Conservation (phyloP, 805 yeast genomes). For the Starmerella gropengiesseri region DNA sequence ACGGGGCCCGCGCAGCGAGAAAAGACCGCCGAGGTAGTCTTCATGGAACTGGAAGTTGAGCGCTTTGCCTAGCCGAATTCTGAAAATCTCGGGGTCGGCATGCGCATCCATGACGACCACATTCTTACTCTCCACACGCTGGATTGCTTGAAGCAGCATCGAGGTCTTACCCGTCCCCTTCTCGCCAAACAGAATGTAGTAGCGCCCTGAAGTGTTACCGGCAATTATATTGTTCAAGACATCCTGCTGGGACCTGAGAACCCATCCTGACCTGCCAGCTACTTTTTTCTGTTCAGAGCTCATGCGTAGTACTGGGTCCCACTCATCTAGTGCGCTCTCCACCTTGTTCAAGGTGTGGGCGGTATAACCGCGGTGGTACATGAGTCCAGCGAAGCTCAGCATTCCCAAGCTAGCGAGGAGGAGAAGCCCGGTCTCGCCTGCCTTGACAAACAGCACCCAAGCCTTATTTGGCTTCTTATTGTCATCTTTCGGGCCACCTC, state of each 20-base stretch:
- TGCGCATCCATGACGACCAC: constrained; percentile 72
- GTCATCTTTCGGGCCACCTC: not conserved
- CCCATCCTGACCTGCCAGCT: constrained; percentile 40
- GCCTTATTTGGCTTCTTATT: not conserved
- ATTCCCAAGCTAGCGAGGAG: constrained; percentile 59
- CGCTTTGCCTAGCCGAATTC: constrained; percentile 67
- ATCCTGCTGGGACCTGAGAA: constrained; percentile 56
- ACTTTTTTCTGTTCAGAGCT: constrained; percentile 36
- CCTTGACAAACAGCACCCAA: not conserved
- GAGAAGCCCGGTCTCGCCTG: constrained; percentile 53
- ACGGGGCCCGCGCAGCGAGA: constrained; percentile 72
- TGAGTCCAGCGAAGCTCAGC: constrained; percentile 59
- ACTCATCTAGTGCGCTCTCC: constrained; percentile 52
- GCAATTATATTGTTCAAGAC: constrained; percentile 52
- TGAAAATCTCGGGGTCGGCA: constrained; percentile 72
- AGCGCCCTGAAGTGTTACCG: constrained; percentile 57
- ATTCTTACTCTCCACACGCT: constrained; percentile 48
- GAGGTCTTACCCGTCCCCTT: constrained; percentile 82
- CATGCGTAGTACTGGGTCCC: constrained; percentile 53
- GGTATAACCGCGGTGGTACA: constrained; percentile 55
- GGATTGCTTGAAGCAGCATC: constrained; percentile 58
- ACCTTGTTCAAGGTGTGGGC: constrained; percentile 53
- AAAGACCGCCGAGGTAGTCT: constrained; percentile 72
- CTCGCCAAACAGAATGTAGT: constrained; percentile 65
- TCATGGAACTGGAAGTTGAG: constrained; percentile 63